phyloP scores from a whole-genome alignment of 2,329 filamentous ascomycete genomes.

The Xylariomycetidae sp. region DNA sequence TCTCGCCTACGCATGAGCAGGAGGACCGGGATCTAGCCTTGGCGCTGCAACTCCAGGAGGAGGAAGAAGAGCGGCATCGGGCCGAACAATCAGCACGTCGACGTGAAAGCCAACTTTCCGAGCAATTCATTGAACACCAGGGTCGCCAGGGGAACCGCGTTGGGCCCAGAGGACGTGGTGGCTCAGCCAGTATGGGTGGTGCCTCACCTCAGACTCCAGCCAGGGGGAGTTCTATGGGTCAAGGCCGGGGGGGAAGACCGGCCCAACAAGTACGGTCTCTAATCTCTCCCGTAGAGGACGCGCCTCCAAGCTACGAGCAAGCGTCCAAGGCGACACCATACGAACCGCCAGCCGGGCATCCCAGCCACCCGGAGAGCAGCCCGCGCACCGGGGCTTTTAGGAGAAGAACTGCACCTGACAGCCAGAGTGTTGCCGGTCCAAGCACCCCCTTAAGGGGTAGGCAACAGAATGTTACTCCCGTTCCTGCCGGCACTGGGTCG shows the following conservation, averaged over 20 bases:
- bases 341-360: slow-evolving; percentile 47
- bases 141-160: slow-evolving; percentile 31
- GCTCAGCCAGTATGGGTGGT: slow-evolving; percentile 15
- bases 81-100: slow-evolving; percentile 54
- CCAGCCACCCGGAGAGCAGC: slow-evolving; percentile 41
- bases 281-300: slow-evolving; percentile 45
- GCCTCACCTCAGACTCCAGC: slow-evolving; percentile 18
- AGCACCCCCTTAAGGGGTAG: slow-evolving; percentile 33
- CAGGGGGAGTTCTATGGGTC: slow-evolving; percentile 19
- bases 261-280: slow-evolving; percentile 41
- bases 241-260: slow-evolving; percentile 19
- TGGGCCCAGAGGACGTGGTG: slow-evolving; percentile 15
- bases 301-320: slow-evolving; percentile 55
- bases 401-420: slow-evolving; percentile 10
- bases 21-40: slow-evolving; percentile 85
- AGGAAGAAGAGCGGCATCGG: slow-evolving; percentile 79
- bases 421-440: slow-evolving; percentile 14
- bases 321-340: slow-evolving; percentile 48
- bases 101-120: slow-evolving; percentile 64
- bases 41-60: slow-evolving; percentile 88
- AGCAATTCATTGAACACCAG: slow-evolving; percentile 66
- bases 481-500: slow-evolving; percentile 8
- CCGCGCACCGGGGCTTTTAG: slow-evolving; percentile 19
- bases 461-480: slow-evolving; percentile 15
- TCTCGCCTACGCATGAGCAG: slow-evolving; percentile 52